Base-by-base conservation (phyloP, 176 grass and related monocot genomes). In the Rhynchospora breviuscula region DNA sequence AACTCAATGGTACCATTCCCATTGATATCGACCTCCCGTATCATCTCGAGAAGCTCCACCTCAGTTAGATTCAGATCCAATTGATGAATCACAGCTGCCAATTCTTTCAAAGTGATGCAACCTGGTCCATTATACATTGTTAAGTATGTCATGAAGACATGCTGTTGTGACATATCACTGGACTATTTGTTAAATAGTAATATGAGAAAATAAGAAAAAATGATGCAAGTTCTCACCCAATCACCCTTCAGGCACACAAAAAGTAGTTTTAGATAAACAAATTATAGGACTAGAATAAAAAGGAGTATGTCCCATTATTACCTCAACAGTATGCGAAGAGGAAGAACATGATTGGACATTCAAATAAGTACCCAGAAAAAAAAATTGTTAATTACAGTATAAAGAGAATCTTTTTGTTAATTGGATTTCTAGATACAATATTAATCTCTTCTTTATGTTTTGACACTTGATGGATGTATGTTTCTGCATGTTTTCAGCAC, bases 1-100 rank as follows among this genome's bases (percentile, higher is more conserved):
- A 97, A 92, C 82, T 97, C 94, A 47, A 97, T 97, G 31, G 79
- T 86, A 53, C 94, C 91, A 52, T 97, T 97, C 4, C 91, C 94
- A 68, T 97, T 88, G 6, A 76, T 85, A 67, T 92, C 90, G 12
- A 97, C 90, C 53, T 94, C 94, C 0, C 81, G 80, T 85, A 97
- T 97, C 94, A 97, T 97, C 47, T 89, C 89, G 7, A 15, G 67
- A 64, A 97, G 91, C 65, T 97, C 91, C 14, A 89, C 86, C 31
- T 92, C 69, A 0, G 88, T 90, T 4, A 86, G 91, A 31, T 94
- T 86, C 18, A 90, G 86, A 52, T 86, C 91, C 25, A 97, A 85
- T 31, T 89, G 90, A 19, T 71, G 59, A 61, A 89, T 88, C 18
- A 94, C 94, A 0, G 82, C 52, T 40, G 79, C 90, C 17, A 97